These are phyloP conservation scores for Microsporum canis DNA, from an alignment of 2,329 filamentous ascomycete genomes.

Conservation along the genomic window DNA sequence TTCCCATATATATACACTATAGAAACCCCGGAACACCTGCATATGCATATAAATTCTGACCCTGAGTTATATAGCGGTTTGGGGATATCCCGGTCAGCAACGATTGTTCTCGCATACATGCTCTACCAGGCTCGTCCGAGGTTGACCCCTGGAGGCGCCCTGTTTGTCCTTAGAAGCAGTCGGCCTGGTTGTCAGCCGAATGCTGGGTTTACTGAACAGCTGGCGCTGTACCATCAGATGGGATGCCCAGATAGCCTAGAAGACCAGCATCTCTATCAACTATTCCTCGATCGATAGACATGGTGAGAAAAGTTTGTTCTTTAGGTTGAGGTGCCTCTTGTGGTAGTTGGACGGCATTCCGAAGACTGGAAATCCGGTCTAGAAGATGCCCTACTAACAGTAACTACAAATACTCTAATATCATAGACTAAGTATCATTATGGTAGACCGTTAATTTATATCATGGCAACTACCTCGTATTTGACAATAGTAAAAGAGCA, in stretches of 20 bases:
- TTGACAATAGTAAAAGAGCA: neutral
- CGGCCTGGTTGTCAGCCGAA: constrained; percentile 80
- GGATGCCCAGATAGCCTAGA: constrained; percentile 62
- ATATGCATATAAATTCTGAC: neutral
- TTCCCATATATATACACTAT: neutral
- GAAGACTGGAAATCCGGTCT: too few relatives aligned
- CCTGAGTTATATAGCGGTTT: constrained; percentile 55
- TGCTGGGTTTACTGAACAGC: constrained; percentile 75
- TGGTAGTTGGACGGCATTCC: too few relatives aligned
- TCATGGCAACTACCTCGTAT: constrained; percentile 3
- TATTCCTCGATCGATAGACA: constrained; percentile 33
- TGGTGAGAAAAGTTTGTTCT: neutral
- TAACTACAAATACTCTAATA: neutral
- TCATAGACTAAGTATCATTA: neutral
- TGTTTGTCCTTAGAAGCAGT: constrained; percentile 56
- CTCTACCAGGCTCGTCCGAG: constrained; percentile 48
- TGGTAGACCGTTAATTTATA: neutral
- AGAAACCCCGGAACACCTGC: neutral
- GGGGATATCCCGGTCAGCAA: constrained; percentile 87
- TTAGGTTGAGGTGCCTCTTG: too few relatives aligned
- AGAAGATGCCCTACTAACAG: too few relatives aligned
- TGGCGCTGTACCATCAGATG: constrained; percentile 80
- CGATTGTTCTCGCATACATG: constrained; percentile 71
- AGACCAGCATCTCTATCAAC: constrained; percentile 54
- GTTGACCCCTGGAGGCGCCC: constrained; percentile 49